Evolutionary conservation across 202 grass and related monocot genomes (phyloP).

Genomic region (Panicum virgatum): DNA sequence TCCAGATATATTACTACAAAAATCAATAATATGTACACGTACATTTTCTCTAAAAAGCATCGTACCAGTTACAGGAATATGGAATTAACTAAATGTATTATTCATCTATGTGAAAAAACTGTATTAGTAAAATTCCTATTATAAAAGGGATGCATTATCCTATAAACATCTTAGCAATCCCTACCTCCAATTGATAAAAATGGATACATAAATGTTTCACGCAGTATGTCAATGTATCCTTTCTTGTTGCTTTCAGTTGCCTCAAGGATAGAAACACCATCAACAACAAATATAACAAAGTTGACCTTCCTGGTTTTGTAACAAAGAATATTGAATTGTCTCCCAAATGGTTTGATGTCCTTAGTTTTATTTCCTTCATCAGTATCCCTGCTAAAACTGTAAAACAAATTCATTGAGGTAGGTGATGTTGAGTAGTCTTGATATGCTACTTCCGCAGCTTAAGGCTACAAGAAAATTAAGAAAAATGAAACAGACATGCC

Average conservation of each 20-base stretch:
- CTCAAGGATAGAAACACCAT: constrained; percentile 58
- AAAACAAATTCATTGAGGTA: neutral
- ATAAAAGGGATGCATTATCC: neutral
- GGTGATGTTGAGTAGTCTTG: neutral
- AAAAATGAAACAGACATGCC: constrained; percentile 17
- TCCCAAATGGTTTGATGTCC: constrained; percentile 45
- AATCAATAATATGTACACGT: neutral
- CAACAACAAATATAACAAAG: constrained; percentile 77
- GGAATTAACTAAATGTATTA: neutral
- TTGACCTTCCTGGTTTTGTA: constrained; percentile 73
- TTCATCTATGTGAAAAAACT: neutral
- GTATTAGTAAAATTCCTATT: neutral
- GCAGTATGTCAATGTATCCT: constrained; percentile 51
- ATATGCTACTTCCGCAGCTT: constrained; percentile 18
- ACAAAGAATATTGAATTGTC: constrained; percentile 38
- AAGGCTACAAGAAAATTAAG: constrained; percentile 5
- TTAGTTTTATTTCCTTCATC: constrained; percentile 36
- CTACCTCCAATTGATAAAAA: constrained; percentile 76
- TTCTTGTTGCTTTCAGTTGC: constrained; percentile 42
- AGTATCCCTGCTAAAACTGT: constrained; percentile 48
- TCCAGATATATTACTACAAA: constrained; percentile 11
- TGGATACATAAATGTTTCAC: constrained; percentile 61
- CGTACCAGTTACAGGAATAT: neutral
- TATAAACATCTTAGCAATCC: constrained; percentile 19
- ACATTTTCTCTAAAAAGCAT: neutral